Conservation (phyloP, 768 basidiomycete genomes). For the Galerina marginata region DNA sequence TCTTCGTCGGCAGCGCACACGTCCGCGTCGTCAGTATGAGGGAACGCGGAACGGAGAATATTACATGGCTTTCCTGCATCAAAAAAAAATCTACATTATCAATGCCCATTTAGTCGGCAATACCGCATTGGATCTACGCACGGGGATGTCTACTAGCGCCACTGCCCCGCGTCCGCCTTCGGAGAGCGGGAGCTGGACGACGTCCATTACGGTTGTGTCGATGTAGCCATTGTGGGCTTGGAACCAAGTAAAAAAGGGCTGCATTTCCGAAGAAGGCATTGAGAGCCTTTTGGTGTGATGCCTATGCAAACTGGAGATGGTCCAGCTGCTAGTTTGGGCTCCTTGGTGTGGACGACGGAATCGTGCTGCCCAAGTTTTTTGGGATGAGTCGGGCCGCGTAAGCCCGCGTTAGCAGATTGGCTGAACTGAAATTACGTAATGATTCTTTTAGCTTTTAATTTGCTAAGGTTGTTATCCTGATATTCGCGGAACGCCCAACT, state of each 20-base stretch:
- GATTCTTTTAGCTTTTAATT: no score
- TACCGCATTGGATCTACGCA: conserved; percentile 31
- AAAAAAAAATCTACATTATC: not conserved
- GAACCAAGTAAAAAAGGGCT: conserved; percentile 64
- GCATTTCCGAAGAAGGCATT: conserved; percentile 25
- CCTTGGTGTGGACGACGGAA: no score
- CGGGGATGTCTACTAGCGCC: conserved; percentile 76
- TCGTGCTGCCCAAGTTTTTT: no score
- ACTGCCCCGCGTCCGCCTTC: conserved; percentile 76
- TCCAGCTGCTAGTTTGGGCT: no score
- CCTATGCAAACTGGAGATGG: no score
- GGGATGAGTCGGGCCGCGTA: no score
- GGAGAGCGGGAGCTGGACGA: conserved; percentile 49
- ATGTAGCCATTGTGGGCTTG: conserved; percentile 51
- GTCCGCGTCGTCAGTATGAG: conserved; percentile 83
- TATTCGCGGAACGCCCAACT: no score
- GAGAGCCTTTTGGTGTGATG: not conserved
- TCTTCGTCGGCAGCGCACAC: conserved; percentile 61
- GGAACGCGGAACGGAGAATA: conserved; percentile 84
- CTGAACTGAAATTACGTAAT: no score
- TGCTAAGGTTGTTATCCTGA: no score
- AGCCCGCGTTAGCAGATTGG: no score
- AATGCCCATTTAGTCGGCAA: no score
- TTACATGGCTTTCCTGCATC: conserved; percentile 66
- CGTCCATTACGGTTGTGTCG: conserved; percentile 52